Percentiles rank a stretch among this genome's conserved stretches.
Conservation (phyloP, 495 filamentous ascomycete genomes). For the Neurospora intermedia region DNA sequence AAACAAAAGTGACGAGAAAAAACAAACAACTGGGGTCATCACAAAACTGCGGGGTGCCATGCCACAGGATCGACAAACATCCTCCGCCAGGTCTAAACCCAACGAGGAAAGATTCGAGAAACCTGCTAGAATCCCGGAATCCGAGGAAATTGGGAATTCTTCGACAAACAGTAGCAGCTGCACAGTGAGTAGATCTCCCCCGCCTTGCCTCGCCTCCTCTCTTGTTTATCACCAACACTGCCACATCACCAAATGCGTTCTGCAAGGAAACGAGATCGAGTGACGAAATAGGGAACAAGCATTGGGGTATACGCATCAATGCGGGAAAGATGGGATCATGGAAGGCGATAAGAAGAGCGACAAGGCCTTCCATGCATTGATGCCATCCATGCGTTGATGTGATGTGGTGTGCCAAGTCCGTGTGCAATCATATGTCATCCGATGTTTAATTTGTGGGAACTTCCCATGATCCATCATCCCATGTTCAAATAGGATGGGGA, state of each 20-base stretch:
- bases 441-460: background rate
- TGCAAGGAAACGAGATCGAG: background rate
- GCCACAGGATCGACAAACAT: background rate
- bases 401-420: background rate
- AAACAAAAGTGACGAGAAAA: background rate
- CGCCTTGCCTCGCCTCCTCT: background rate
- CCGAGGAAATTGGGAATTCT: background rate
- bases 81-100: background rate
- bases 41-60: background rate
- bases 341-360: background rate
- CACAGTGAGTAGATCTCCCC: background rate
- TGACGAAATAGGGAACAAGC: background rate
- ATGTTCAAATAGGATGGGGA: background rate
- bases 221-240: background rate
- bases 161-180: background rate
- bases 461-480: background rate
- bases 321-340: background rate
- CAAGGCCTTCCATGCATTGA: background rate
- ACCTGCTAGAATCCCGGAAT: background rate
- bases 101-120: background rate
- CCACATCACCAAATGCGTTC: background rate
- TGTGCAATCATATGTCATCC: background rate
- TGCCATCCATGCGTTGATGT: background rate
- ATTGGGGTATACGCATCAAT: background rate
- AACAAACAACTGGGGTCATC: background rate